Conservation (phyloP, 2,329 filamentous ascomycete genomes). For the Rhynchosporium secalis region DNA sequence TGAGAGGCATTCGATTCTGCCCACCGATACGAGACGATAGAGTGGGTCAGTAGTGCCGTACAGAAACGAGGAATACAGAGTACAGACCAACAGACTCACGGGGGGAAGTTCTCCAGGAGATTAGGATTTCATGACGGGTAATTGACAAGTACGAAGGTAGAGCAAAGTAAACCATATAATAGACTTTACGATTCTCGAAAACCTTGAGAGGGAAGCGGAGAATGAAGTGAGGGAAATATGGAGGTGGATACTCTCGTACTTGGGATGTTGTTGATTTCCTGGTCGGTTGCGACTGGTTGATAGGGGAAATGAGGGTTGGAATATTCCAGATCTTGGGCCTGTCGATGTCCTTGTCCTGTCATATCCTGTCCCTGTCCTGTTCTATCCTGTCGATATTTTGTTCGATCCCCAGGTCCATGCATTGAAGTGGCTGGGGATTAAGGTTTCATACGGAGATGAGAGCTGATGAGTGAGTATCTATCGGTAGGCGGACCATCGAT, state of each 20-base stretch:
- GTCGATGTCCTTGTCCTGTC: background rate
- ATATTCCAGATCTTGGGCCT: background rate
- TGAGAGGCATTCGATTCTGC: too few relatives aligned
- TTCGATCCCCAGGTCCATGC: background rate
- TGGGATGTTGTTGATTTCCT: background rate
- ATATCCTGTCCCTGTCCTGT: background rate
- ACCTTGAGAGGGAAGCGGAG: background rate
- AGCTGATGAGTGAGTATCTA: too few relatives aligned
- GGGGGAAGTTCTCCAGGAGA: too few relatives aligned
- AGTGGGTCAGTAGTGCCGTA: too few relatives aligned
- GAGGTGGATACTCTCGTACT: background rate
- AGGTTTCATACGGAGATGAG: conserved; percentile 2
- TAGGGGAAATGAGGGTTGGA: background rate
- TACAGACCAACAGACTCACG: too few relatives aligned
- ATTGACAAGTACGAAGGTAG: too few relatives aligned
- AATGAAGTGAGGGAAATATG: too few relatives aligned
- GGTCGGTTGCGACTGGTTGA: conserved; percentile 8
- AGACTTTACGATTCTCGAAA: background rate
- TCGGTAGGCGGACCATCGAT: background rate
- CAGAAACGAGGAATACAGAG: too few relatives aligned
- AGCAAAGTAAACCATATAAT: too few relatives aligned
- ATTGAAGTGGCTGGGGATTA: background rate
- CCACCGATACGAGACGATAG: too few relatives aligned
- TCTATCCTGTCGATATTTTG: background rate
- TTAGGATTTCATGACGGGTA: too few relatives aligned